Evolutionary conservation across 176 grass and related monocot genomes (phyloP).

Genomic region (Phyllostachys edulis): DNA sequence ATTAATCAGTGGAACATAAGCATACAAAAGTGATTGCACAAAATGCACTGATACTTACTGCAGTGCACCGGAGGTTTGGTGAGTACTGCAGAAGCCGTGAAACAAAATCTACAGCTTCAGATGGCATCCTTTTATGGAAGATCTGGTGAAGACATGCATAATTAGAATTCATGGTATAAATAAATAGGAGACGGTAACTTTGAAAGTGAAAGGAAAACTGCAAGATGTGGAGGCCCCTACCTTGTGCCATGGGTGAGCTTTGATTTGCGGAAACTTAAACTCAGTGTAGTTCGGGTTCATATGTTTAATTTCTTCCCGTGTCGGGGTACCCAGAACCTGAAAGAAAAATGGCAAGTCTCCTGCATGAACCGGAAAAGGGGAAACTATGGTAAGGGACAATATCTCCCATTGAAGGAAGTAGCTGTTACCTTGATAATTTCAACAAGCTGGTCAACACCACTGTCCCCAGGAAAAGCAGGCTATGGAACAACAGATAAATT

Average conservation of each 20-base stretch:
- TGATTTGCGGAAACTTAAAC: conserved; percentile 86
- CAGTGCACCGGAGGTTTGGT: conserved; percentile 77
- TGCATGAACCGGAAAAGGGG: conserved; percentile 13
- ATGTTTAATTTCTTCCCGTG: conserved; percentile 89
- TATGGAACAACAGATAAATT: conserved; percentile 44
- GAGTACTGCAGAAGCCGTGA: conserved; percentile 92
- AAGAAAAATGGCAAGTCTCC: conserved; percentile 13
- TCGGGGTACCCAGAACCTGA: conserved; percentile 84
- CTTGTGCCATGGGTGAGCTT: conserved; percentile 91
- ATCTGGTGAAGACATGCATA: conserved; percentile 48
- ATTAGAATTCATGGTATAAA: conserved; percentile 24
- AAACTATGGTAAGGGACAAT: not conserved
- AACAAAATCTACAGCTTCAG: conserved; percentile 92
- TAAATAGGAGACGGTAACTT: not conserved
- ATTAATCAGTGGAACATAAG: not conserved
- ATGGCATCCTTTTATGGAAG: conserved; percentile 89
- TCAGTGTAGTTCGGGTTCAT: conserved; percentile 89
- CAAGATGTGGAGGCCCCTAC: conserved; percentile 11
- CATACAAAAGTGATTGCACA: not conserved
- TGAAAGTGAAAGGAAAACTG: not conserved
- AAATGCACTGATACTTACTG: conserved; percentile 52
- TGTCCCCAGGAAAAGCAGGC: conserved; percentile 87
- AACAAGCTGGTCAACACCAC: conserved; percentile 83
- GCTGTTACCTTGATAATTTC: conserved; percentile 78
- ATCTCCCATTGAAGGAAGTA: conserved; percentile 13